These are phyloP conservation scores for Marsdenia floribunda DNA, from an alignment of 257 asterid genomes.

Conservation along the genomic window DNA sequence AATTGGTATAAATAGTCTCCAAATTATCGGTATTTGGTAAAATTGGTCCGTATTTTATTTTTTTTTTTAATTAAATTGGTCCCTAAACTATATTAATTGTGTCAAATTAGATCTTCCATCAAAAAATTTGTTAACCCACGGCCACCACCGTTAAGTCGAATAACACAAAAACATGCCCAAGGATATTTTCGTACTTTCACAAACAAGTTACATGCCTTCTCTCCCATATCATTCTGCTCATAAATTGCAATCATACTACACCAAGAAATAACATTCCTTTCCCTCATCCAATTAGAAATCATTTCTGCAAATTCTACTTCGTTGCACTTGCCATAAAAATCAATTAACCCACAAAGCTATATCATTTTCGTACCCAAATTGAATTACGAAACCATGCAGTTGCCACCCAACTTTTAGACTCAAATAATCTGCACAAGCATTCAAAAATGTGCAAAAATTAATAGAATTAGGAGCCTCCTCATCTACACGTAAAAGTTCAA, in stretches of 20 bases:
- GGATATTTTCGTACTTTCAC: conserved; percentile 6
- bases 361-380: conserved; percentile 50
- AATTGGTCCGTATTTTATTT: no score
- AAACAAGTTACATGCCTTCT: conserved; percentile 52
- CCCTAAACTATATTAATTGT: no score
- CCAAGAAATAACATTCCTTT: conserved; percentile 78
- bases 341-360: conserved; percentile 65
- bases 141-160: no score
- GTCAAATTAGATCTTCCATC: no score
- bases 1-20: no score
- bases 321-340: conserved; percentile 75
- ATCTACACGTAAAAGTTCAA: conserved; percentile 37
- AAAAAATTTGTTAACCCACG: no score
- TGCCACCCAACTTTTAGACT: conserved; percentile 58
- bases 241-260: conserved; percentile 70
- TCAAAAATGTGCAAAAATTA: conserved; percentile 70
- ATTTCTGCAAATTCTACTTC: no score
- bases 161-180: no score
- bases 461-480: conserved; percentile 60
- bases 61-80: no score
- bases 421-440: conserved; percentile 62
- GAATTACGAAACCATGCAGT: conserved; percentile 57
- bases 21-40: no score
- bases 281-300: no score
- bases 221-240: conserved; percentile 72